These are phyloP conservation scores for Dendrothele bispora DNA, from an alignment of 768 basidiomycete genomes.

Conservation along the genomic window DNA sequence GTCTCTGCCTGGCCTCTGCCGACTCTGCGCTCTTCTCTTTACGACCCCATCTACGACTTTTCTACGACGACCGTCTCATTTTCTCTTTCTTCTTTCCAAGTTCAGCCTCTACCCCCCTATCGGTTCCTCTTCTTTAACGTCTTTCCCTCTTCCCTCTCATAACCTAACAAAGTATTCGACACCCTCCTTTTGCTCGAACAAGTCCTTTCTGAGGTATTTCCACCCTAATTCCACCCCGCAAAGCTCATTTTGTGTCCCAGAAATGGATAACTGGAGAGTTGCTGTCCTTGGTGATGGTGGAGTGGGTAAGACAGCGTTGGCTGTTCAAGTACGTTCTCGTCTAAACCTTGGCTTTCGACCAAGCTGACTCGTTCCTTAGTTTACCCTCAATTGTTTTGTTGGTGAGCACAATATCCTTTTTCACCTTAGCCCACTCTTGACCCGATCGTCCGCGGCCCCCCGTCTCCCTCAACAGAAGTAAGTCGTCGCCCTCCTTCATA, in stretches of 20 bases:
- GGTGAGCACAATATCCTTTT: conserved; percentile 62
- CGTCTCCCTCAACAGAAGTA: conserved; percentile 50
- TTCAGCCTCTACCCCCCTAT: conserved; percentile 28
- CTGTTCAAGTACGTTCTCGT: conserved; percentile 77
- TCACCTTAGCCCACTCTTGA: conserved; percentile 11
- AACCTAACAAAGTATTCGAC: conserved; percentile 20
- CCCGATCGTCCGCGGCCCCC: conserved; percentile 9
- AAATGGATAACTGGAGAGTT: conserved; percentile 94
- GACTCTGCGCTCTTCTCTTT: conserved; percentile 44
- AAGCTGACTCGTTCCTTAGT: conserved; percentile 44
- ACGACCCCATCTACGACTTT: conserved; percentile 51
- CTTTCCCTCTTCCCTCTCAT: conserved; percentile 15
- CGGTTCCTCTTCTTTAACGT: conserved; percentile 22
- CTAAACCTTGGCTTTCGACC: neutral
- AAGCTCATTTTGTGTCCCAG: conserved; percentile 22
- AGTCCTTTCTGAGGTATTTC: conserved; percentile 30
- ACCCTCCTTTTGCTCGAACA: conserved; percentile 29
- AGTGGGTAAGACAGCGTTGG: conserved; percentile 95
- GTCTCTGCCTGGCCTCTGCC: conserved; percentile 12
- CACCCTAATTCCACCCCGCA: neutral
- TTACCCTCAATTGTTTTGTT: conserved; percentile 94
- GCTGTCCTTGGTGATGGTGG: conserved; percentile 96
- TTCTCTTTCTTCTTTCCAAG: conserved; percentile 36
- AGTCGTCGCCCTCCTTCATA: conserved; percentile 15
- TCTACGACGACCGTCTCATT: conserved; percentile 60